These are phyloP conservation scores for Schizochytrium sp. DNA, from an alignment of 108 stramenopile genomes.

Conservation along the genomic window DNA sequence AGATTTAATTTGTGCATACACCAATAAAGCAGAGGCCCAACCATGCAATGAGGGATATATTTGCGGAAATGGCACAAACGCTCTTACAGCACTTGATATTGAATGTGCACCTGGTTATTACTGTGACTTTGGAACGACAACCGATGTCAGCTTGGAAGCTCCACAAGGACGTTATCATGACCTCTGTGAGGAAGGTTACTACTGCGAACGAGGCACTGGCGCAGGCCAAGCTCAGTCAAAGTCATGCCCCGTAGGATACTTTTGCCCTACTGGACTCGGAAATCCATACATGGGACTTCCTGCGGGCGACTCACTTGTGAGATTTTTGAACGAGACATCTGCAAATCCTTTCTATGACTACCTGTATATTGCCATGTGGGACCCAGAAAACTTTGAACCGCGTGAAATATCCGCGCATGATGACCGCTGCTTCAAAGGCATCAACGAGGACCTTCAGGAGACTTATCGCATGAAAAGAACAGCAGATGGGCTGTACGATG, in stretches of 20 bases:
- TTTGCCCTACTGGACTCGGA: constrained; percentile 85
- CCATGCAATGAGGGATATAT: constrained; percentile 84
- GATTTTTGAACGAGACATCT: constrained; percentile 65
- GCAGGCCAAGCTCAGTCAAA: constrained; percentile 68
- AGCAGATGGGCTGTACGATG: constrained; percentile 32
- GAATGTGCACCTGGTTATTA: constrained; percentile 82
- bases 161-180: constrained; percentile 77
- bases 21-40: constrained; percentile 73
- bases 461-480: constrained; percentile 18
- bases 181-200: constrained; percentile 81
- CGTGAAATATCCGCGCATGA: constrained; percentile 74
- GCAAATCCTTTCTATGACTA: constrained; percentile 67
- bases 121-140: constrained; percentile 87
- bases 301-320: constrained; percentile 81
- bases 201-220: constrained; percentile 81
- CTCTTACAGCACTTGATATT: constrained; percentile 67
- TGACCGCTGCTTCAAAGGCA: constrained; percentile 74
- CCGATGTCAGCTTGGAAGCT: constrained; percentile 78
- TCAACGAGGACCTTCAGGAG: constrained; percentile 62
- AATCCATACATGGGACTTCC: constrained; percentile 75
- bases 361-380: constrained; percentile 71
- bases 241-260: constrained; percentile 78
- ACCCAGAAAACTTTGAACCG: constrained; percentile 74
- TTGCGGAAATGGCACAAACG: constrained; percentile 81
- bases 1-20: constrained; percentile 81